Conservation (phyloP, 2,329 filamentous ascomycete species). For the Fusarium caatingaense region DNA sequence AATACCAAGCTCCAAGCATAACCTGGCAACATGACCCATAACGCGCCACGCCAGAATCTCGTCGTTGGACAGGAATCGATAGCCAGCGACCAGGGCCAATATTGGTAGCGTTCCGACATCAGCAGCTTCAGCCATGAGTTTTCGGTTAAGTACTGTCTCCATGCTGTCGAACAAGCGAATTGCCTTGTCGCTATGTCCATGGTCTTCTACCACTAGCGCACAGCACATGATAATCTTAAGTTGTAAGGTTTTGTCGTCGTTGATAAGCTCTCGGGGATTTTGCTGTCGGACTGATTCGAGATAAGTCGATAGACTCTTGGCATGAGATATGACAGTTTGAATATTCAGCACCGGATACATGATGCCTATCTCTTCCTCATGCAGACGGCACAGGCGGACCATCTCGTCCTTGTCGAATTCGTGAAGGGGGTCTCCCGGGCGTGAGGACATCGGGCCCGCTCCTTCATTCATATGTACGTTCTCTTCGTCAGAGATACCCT, state of each 20-base stretch:
- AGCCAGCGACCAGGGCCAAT: slow-evolving; percentile 67
- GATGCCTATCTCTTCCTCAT: slow-evolving; percentile 89
- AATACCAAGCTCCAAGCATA: slow-evolving; percentile 85
- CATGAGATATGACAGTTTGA: slow-evolving; percentile 75
- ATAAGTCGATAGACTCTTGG: slow-evolving; percentile 75
- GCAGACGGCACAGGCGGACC: slow-evolving; percentile 78
- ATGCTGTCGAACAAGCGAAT: slow-evolving; percentile 80
- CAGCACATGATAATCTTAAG: slow-evolving; percentile 88
- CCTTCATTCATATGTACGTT: slow-evolving; percentile 56
- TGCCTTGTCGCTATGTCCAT: slow-evolving; percentile 81
- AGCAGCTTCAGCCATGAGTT: slow-evolving; percentile 66
- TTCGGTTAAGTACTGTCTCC: slow-evolving; percentile 75
- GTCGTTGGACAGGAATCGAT: slow-evolving; percentile 87
- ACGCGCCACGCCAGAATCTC: slow-evolving; percentile 88
- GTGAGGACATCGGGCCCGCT: slow-evolving; percentile 44
- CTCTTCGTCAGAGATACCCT: slow-evolving; percentile 72
- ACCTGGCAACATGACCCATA: slow-evolving; percentile 82
- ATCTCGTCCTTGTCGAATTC: slow-evolving; percentile 82
- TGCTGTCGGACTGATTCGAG: slow-evolving; percentile 66
- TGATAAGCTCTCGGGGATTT: slow-evolving; percentile 53
- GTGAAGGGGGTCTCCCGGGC: slow-evolving; percentile 79
- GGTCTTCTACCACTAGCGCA: slow-evolving; percentile 80
- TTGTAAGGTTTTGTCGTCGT: slow-evolving; percentile 69
- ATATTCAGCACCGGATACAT: slow-evolving; percentile 92
- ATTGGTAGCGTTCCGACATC: slow-evolving; percentile 62